Base-by-base conservation (phyloP, 176 grass and related monocot species). In the Alloteropsis semialata region DNA sequence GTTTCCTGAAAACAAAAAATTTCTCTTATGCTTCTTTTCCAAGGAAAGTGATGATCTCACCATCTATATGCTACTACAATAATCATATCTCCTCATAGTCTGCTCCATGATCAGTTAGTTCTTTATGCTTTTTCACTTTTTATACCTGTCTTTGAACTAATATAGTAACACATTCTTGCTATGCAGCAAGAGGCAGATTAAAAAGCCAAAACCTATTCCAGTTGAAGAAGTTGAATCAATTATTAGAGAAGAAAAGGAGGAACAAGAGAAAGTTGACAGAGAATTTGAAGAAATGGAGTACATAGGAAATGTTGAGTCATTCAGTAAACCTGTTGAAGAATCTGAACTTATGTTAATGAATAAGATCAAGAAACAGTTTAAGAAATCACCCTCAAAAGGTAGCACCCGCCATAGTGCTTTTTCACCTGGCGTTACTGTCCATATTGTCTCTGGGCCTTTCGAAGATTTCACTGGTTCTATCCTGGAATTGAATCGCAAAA, bases 171-270 rank as follows among this genome's bases (percentile, higher is more conserved):
- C 74, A 64, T 84, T 82, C 11, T 16, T 24, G 30, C 66, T 76
- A 49, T 89, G 84, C 68, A 98, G 96, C 37, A 91, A 90, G 67
- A 74, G 91, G 77, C 91, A 92, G 81, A 93, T 99, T 87, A 93
- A 89, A 88, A 99, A 96, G 82, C 93, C 89, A 79, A 96, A 87
- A 83, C 91, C 87, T 49, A 87, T 96, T 84, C 75, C 82, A 64
- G 11, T 68, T 48, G 91, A 99, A 69, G 91, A 96, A 61, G 85
- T 96, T 78, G 85, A 99, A 81, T 90, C 91, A 7, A 87, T 92
- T 76, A 78, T 94, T 72, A 69, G 36, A 77, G 80, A 88, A 82
- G 91, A 94, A 85, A 96, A 91, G 76, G 89, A 89, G 65, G 89
- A 93, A 48, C 96, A 99, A 89, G 85, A 92, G 45, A 90, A 57